Percentiles rank a stretch among this genome's conserved stretches.
Evolutionary conservation across 768 basidiomycete species (phyloP).

Genomic region (Suillus ampliporus): DNA sequence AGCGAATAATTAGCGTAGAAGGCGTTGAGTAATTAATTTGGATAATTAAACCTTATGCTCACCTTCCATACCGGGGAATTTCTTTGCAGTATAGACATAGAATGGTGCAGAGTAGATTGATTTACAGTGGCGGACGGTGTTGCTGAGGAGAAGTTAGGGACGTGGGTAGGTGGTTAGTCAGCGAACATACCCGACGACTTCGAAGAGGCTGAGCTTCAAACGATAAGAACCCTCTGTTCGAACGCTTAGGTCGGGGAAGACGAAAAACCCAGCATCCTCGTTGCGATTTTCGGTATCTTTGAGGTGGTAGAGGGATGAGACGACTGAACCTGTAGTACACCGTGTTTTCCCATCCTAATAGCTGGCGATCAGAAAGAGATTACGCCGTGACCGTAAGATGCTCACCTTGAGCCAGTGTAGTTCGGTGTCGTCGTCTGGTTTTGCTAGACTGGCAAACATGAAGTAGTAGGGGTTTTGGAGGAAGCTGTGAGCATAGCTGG

Average conservation of each 20-base stretch:
- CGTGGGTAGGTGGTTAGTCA: constrained; percentile 13
- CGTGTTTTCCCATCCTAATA: constrained; percentile 84
- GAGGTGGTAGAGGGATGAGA: constrained; percentile 89
- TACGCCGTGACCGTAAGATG: background rate
- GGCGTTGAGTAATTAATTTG: constrained; percentile 6
- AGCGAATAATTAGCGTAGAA: constrained; percentile 10
- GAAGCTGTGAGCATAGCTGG: constrained; percentile 60
- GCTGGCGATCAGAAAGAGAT: constrained; percentile 2
- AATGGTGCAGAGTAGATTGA: constrained; percentile 88
- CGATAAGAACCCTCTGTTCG: constrained; percentile 90
- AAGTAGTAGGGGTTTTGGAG: constrained; percentile 95
- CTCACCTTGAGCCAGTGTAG: constrained; percentile 83
- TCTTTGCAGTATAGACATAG: constrained; percentile 95
- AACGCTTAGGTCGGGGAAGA: constrained; percentile 94
- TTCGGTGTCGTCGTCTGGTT: constrained; percentile 88
- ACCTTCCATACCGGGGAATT: constrained; percentile 97
- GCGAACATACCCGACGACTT: constrained; percentile 83
- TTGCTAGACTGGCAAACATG: constrained; percentile 91
- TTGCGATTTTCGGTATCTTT: constrained; percentile 72
- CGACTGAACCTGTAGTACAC: constrained; percentile 90
- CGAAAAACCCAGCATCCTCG: constrained; percentile 89
- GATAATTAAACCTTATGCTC: constrained; percentile 28
- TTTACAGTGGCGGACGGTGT: constrained; percentile 89
- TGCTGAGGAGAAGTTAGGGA: constrained; percentile 45
- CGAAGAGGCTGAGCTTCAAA: constrained; percentile 76